phyloP scores from a whole-genome alignment of 352 stramenopile genomes.

The Phytophthora melonis region DNA sequence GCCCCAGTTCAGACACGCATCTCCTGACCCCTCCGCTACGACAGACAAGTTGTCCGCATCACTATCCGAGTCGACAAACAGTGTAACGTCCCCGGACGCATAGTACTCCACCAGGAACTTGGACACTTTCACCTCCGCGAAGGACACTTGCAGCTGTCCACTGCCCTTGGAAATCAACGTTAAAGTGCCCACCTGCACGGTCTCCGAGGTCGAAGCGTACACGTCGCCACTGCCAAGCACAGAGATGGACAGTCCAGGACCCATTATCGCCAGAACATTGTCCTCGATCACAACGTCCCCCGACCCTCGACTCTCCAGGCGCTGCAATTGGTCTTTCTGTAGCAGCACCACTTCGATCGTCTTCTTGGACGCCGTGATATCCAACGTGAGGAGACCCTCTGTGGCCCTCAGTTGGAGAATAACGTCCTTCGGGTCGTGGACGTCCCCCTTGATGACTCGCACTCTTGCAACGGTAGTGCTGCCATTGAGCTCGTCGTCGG shows the following conservation, averaged over 20 bases:
- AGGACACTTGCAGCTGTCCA: constrained; percentile 22
- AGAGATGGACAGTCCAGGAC: constrained; percentile 20
- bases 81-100: constrained; percentile 17
- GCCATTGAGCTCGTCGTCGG: background rate
- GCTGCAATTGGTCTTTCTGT: constrained; percentile 29
- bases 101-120: constrained; percentile 22
- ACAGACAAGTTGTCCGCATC: constrained; percentile 19
- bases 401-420: constrained; percentile 12
- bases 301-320: constrained; percentile 23
- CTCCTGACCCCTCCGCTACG: constrained; percentile 21
- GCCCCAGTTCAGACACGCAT: constrained; percentile 25
- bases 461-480: constrained; percentile 18
- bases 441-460: constrained; percentile 28
- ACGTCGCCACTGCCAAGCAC: constrained; percentile 25
- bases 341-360: constrained; percentile 31
- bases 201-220: constrained; percentile 18
- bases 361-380: constrained; percentile 25
- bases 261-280: constrained; percentile 24
- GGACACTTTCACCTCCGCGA: constrained; percentile 25
- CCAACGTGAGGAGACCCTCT: constrained; percentile 28
- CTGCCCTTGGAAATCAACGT: constrained; percentile 29
- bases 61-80: constrained; percentile 15
- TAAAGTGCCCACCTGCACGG: constrained; percentile 26
- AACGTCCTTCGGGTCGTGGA: constrained; percentile 27
- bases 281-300: constrained; percentile 21